Evolutionary conservation across 371 early-diverging fungal genomes (phyloP).

Genomic region (Rhizopus microsporus): DNA sequence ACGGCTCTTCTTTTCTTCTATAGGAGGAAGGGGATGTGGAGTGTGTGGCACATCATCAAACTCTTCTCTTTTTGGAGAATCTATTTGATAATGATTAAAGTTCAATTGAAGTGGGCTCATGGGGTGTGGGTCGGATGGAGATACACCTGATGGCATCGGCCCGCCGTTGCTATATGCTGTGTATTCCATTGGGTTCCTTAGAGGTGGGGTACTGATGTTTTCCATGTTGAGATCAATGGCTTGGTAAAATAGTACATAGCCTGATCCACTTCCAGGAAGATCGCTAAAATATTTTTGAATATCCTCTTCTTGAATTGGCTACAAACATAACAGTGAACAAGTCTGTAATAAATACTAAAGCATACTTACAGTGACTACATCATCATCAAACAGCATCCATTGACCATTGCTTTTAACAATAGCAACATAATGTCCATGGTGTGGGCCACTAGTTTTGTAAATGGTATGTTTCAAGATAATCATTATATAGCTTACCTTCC

Average conservation of each 20-base stretch:
- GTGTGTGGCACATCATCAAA: conserved; percentile 1
- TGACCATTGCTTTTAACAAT: conserved; percentile 83
- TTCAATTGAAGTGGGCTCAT: conserved; percentile 13
- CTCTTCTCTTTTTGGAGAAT: conserved; percentile 3
- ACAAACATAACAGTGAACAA: background rate
- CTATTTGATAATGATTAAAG: conserved; percentile 15
- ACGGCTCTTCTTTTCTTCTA: conserved; percentile 12
- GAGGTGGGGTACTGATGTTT: conserved; percentile 27
- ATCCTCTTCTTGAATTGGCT: conserved; percentile 77
- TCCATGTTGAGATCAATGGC: conserved; percentile 54
- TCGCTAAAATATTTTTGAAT: conserved; percentile 86
- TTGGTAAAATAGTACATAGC: conserved; percentile 85
- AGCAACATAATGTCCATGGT: conserved; percentile 95
- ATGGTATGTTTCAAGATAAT: background rate
- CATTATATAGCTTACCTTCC: conserved; percentile 60
- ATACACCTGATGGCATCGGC: conserved; percentile 10
- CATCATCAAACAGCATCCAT: conserved; percentile 97
- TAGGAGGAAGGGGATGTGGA: background rate
- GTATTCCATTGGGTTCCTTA: conserved; percentile 12
- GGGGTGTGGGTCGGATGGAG: conserved; percentile 5
- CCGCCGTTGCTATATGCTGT: conserved; percentile 13
- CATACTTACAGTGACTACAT: conserved; percentile 74
- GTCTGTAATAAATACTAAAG: background rate
- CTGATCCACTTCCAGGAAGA: conserved; percentile 75
- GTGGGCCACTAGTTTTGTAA: conserved; percentile 72